Base-by-base conservation (phyloP, 2,329 filamentous ascomycete genomes). In the Colletotrichum echinochloae region DNA sequence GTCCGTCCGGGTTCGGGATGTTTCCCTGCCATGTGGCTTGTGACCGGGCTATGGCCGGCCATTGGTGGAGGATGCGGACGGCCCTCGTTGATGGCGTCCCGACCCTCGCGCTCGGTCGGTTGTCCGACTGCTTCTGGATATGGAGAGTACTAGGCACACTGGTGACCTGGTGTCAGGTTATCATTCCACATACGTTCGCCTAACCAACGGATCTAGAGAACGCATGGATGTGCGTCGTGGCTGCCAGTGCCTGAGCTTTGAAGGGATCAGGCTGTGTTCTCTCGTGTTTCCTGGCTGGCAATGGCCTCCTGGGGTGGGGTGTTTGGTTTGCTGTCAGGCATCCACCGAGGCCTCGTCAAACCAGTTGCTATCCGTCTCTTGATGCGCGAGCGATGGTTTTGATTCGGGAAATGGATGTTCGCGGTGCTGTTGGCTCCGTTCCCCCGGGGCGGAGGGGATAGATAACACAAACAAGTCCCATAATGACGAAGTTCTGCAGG, bases 11-110 rank as follows among this genome's bases (percentile, higher is more conserved):
- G 39, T 46, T 49, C 30, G 39, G 65, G 9, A 9, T 63, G 14
- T 44, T 66, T 60, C 26, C 9, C 20, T 46, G 41, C 41, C 11
- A 44, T 35, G 54, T 41, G 33, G 48, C 39, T 55, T 37, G 44
- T 30, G 14, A 18, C 26, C 48, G 41, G 41, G 59, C 65, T 41
- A 56, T 57, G 56, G 5, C 23, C 66, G 56, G 35, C 39, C 44
- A 61, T 61, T 63, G 56, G 56, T 55, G 61, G 49, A 20, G n/a
- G 60, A 49, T 56, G 35, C 59, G 39, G 39, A 26, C 14, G 23
- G 26, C 20, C 14, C 14, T 56, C 57, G 44, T 49, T 23, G 28
- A 28, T 39, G 20, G 23, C 28, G 20, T 28, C 18, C 18, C 28
- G 23, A 7, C 1, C 46, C 23, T 23, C 26, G n/a, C n/a, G 46